Evolutionary conservation across 192 early-diverging fungal genomes (phyloP).

Genomic region (Gaertneriomyces semiglobifer): DNA sequence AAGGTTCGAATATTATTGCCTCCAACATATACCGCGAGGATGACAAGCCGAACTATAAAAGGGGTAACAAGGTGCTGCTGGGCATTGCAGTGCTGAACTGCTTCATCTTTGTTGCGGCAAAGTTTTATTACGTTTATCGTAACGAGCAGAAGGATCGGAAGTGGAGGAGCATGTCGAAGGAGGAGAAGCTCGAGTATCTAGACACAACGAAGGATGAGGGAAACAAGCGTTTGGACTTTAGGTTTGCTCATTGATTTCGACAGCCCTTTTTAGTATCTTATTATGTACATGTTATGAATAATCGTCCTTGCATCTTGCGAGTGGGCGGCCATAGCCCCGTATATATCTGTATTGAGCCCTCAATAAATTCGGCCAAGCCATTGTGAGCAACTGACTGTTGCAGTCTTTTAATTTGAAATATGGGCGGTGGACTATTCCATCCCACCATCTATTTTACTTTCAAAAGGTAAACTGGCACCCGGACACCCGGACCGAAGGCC

Average conservation of each 20-base stretch:
- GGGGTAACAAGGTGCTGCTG: slow-evolving; percentile 45
- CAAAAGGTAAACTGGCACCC: no score
- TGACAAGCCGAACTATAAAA: slow-evolving; percentile 39
- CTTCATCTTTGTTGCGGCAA: slow-evolving; percentile 40
- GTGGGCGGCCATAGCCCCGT: no score
- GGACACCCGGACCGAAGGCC: no score
- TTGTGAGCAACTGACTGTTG: no score
- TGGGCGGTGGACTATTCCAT: no score
- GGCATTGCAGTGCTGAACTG: slow-evolving; percentile 36
- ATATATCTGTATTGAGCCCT: no score
- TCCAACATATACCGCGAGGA: slow-evolving; percentile 33
- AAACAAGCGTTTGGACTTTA: slow-evolving; percentile 49
- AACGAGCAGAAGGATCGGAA: slow-evolving; percentile 44
- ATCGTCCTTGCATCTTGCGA: no score
- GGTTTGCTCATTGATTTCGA: slow-evolving; percentile 9
- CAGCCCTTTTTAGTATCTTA: no score
- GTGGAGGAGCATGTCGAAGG: slow-evolving; percentile 44
- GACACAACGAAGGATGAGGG: slow-evolving; percentile 49
- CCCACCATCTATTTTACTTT: no score
- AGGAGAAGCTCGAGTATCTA: slow-evolving; percentile 47
- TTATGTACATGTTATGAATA: neutral
- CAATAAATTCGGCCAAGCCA: no score
- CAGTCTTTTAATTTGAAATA: no score
- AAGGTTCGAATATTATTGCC: slow-evolving; percentile 22
- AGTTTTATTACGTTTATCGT: slow-evolving; percentile 37